Evolutionary conservation across 345 rosid species (phyloP), one percentile per base, ranked within the genome.

Genomic region (Sisymbrium irio): DNA sequence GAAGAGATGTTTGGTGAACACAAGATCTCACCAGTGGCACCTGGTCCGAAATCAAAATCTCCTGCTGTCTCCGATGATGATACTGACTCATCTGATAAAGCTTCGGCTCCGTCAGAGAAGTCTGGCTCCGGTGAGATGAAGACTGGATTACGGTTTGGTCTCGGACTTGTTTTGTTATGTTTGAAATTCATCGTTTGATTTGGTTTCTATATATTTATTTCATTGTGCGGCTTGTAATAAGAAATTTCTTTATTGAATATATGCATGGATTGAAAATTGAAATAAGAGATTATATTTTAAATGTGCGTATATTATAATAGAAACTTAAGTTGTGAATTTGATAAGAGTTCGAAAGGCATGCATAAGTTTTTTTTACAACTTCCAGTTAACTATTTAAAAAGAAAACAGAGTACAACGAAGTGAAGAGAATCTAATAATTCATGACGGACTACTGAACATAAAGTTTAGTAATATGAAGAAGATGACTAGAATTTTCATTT

Each of bases 91-190:
- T 14, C 85, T 39, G 20, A 39, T 25, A 85, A 89, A 2, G 35
- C 89, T 1, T 4, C 85, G 1, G 57, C 74, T 4, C 64, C 77
- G 18, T 2, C 50, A 1, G 75, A 59, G 46, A 69, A 47, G 27
- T 78, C 84, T 14, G 72, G 79, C 13, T 74, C 88, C 3, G 55
- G 72, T 19, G 73, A 66, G 61, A 80, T 59, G 71, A 79, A 69
- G 41, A 40, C 56, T 66, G 85, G 86, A 14, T 35, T 84, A 41
- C 80, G 88, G 2, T 65, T 87, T 67, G 80, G 77, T 59, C 41
- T 72, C 47, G 96, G 87, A 65, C 72, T 87, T n/a, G 83, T 78
- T 27, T 61, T 83, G 59, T 25, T 81, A 42, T 87, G 85, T 89
- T 73, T 85, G 78, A 89, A 82, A 4, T 19, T 75, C 57, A 25